These are phyloP conservation scores for Calonectria pauciramosa DNA, from an alignment of 2,329 filamentous ascomycete species.

Conservation along the genomic window DNA sequence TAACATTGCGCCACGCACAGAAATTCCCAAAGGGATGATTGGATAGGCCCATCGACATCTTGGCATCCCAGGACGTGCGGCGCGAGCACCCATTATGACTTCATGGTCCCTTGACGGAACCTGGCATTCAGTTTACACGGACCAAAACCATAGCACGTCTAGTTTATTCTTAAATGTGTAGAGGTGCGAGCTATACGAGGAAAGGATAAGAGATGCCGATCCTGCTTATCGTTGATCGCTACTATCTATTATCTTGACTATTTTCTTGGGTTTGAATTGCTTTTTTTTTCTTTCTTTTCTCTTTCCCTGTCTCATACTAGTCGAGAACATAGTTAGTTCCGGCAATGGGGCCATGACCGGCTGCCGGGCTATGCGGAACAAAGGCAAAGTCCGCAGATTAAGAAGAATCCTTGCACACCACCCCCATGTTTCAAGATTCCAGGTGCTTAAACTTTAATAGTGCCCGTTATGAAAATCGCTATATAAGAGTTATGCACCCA, in stretches of 20 bases:
- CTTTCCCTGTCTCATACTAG: neutral
- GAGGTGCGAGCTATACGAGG: neutral
- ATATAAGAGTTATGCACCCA: neutral
- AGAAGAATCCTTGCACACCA: neutral
- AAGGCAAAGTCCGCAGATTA: neutral
- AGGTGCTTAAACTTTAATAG: neutral
- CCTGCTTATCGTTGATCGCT: neutral
- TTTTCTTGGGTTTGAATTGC: neutral
- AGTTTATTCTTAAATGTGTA: neutral
- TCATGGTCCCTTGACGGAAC: neutral
- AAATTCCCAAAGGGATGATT: neutral
- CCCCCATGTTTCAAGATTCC: neutral
- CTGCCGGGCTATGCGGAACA: neutral
- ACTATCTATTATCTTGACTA: neutral
- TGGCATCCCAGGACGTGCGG: neutral
- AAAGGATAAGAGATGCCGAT: neutral
- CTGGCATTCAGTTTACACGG: neutral
- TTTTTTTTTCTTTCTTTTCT: neutral
- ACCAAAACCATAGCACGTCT: neutral
- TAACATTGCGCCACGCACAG: neutral
- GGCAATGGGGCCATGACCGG: too few species aligned
- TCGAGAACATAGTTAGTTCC: neutral
- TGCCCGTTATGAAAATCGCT: neutral
- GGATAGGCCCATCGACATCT: neutral
- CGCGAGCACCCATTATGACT: neutral